Percentiles rank a stretch among this genome's conserved stretches.
These are phyloP conservation scores for Prillingera fragicola DNA, from an alignment of 1,284 basidiomycete genomes.

Conservation along the genomic window DNA sequence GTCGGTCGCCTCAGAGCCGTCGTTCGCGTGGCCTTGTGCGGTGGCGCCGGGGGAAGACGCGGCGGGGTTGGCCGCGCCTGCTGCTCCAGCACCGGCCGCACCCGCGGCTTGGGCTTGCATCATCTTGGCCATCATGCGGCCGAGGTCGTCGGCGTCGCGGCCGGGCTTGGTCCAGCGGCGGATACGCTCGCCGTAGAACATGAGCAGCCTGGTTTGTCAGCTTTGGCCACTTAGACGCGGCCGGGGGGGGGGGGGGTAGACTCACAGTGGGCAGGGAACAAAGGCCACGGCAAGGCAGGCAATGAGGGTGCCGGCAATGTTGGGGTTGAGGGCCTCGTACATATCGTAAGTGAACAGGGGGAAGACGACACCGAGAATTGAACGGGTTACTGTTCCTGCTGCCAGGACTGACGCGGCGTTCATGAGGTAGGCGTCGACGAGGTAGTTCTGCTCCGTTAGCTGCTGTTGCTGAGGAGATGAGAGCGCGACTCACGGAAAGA, in stretches of 20 bases:
- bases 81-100: no score
- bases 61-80: no score
- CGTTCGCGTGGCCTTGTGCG: no score
- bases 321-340: slow-evolving; percentile 56
- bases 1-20: no score
- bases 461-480: no score
- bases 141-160: slow-evolving; percentile 20
- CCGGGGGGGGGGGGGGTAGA: background rate
- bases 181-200: slow-evolving; percentile 17
- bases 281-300: slow-evolving; percentile 57
- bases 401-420: slow-evolving; percentile 57
- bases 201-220: slow-evolving; percentile 13
- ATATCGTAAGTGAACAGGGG: slow-evolving; percentile 57
- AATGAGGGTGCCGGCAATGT: slow-evolving; percentile 57
- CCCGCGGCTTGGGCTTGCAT: no score
- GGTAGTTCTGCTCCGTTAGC: slow-evolving; percentile 54
- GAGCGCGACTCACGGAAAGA: slow-evolving; percentile 15
- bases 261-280: slow-evolving; percentile 53
- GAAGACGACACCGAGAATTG: slow-evolving; percentile 57
- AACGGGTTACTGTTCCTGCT: slow-evolving; percentile 63
- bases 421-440: slow-evolving; percentile 58
- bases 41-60: no score
- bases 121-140: slow-evolving; percentile 18
- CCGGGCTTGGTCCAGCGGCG: slow-evolving; percentile 22
- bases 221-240: background rate